Conservation (phyloP, 345 rosid species). For the Hibiscus syriacus region DNA sequence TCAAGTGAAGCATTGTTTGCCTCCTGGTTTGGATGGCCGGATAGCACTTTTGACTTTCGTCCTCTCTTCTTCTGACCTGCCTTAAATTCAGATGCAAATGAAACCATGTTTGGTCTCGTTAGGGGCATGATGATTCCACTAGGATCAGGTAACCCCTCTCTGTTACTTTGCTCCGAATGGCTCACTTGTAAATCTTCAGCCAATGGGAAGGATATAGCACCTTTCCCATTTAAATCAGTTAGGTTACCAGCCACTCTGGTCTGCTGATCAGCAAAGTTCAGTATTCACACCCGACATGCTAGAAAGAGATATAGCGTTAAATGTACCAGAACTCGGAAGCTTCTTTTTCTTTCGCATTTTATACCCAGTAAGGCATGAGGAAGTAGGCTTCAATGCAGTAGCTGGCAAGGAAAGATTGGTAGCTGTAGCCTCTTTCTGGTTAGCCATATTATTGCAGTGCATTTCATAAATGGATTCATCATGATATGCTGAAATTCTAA, state of each 20-base stretch:
- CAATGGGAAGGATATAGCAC: neutral
- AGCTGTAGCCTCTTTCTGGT: slow-evolving; percentile 27
- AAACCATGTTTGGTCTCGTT: slow-evolving; percentile 16
- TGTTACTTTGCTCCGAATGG: slow-evolving; percentile 18
- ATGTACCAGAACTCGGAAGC: slow-evolving; percentile 12
- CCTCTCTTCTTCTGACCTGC: slow-evolving; percentile 36
- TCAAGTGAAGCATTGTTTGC: slow-evolving; percentile 18
- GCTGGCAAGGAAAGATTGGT: neutral
- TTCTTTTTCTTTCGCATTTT: slow-evolving; percentile 30
- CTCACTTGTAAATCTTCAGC: slow-evolving; percentile 32
- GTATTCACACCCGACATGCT: slow-evolving; percentile 8
- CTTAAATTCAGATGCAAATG: slow-evolving; percentile 15
- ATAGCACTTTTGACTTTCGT: slow-evolving; percentile 37
- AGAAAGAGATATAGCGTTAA: slow-evolving; percentile 27
- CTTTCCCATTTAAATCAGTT: slow-evolving; percentile 51
- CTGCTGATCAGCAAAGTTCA: neutral
- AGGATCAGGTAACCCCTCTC: slow-evolving; percentile 17
- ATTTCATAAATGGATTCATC: slow-evolving; percentile 54
- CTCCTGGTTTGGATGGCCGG: slow-evolving; percentile 21
- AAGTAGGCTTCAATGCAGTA: neutral
- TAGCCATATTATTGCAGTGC: slow-evolving; percentile 46
- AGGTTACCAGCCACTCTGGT: slow-evolving; percentile 24
- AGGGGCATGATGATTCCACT: slow-evolving; percentile 11
- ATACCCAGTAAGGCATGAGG: slow-evolving; percentile 12
- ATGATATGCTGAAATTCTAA: slow-evolving; percentile 58